These are phyloP conservation scores for Rhexocercosporidium sp. DNA, from an alignment of 2,329 filamentous ascomycete genomes.

Conservation along the genomic window DNA sequence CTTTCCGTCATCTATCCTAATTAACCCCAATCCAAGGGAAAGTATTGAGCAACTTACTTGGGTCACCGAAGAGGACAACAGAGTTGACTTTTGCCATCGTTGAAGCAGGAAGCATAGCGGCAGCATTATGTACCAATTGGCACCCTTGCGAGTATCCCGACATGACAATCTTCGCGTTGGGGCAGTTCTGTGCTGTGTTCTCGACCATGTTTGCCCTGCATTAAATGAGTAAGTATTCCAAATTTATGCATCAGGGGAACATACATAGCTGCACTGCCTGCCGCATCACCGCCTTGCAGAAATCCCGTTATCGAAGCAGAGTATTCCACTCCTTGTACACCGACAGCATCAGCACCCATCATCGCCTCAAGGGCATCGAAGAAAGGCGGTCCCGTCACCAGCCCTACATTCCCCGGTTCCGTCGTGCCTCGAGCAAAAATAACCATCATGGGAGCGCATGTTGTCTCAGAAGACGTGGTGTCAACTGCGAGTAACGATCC, in stretches of 20 bases:
- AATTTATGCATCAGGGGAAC: background rate
- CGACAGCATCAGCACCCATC: conserved; percentile 50
- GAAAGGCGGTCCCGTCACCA: conserved; percentile 55
- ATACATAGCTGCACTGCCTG: conserved; percentile 49
- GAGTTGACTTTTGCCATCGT: conserved; percentile 31
- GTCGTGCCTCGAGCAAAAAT: conserved; percentile 61
- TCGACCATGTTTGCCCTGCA: conserved; percentile 24
- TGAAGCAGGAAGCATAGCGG: conserved; percentile 24
- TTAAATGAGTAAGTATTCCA: background rate
- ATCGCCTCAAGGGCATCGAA: conserved; percentile 49
- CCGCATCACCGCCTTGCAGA: conserved; percentile 50
- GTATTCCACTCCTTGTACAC: conserved; percentile 60
- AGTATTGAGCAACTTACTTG: conserved; percentile 15
- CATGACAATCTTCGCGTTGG: conserved; percentile 34
- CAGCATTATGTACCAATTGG: conserved; percentile 38
- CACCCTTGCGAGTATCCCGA: conserved; percentile 34
- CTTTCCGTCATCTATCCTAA: conserved; percentile 20
- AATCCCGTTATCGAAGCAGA: conserved; percentile 50
- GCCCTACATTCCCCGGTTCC: conserved; percentile 58
- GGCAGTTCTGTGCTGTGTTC: conserved; percentile 29
- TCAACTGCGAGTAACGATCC: conserved; percentile 8
- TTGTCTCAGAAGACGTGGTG: background rate
- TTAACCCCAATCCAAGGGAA: background rate
- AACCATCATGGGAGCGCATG: conserved; percentile 21
- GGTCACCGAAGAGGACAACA: conserved; percentile 39